Evolutionary conservation across 768 basidiomycete genomes (phyloP), one percentile per base, ranked within the genome.

Genomic region (Boletus rubropictus): DNA sequence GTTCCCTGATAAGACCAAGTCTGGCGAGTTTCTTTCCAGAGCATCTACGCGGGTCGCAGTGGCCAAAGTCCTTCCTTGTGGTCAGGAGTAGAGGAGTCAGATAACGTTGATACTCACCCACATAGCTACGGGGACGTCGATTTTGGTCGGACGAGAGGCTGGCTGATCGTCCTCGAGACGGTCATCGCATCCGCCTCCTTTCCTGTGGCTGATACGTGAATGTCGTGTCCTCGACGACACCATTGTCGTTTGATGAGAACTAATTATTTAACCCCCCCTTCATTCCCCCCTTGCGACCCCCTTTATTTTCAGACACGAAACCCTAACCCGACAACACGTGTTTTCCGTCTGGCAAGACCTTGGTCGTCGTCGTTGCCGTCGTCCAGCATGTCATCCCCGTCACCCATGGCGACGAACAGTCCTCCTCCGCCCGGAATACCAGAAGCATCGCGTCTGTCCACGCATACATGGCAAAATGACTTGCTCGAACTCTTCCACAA

Each of bases 1-100:
- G 80, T 45, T 89, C 83, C 50, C 78, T 82, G 62, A 97, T 86
- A 20, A 99, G 69, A 2, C 89, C 88, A 15, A 91, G 76, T 8
- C 96, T 74, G 3, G 89, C 75, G 5, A 99, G 80, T 62, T 89
- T 94, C 73, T 96, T 97, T 4, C 96, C 96, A 4, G 81, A 83
- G 56, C 85, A 88, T 44, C 81, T 72, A 39, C 84, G 83, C 0
- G 95, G 94, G 64, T 99, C 95, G 62, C 96, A 99, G 63, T 99
- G 96, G 63, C 89, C 86, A 68, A 99, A 97, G 63, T 99, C 95
- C 93, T 95, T 35, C 21, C 11, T 7, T 6, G 22, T 8, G 25
- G 17, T 50, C 18, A 42, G 29, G 11, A 21, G 22, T 3, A 14
- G 17, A 11, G 10, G 18, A 10, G 5, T 39, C 17, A 6, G 11